Conservation (phyloP, 352 stramenopile genomes). For the Blastocystis sp. region DNA sequence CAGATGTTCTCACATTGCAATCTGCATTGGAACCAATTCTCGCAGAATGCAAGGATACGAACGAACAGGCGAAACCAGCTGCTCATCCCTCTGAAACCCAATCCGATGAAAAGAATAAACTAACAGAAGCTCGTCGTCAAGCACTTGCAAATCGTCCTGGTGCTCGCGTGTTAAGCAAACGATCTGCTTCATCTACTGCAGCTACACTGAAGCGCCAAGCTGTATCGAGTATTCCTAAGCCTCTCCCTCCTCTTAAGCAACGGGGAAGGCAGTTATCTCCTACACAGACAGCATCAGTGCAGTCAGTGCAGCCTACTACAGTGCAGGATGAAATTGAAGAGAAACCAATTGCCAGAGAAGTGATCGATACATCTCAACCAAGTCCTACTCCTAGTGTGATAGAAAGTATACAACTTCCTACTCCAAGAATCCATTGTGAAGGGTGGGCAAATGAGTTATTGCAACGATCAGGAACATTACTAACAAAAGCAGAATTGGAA, state of each 20-base stretch:
- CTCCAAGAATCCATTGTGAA: not conserved
- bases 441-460: not conserved
- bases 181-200: not conserved
- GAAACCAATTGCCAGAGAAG: no score
- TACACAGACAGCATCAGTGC: not conserved
- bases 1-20: not conserved
- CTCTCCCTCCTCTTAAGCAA: not conserved
- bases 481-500: not conserved
- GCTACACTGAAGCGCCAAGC: slow-evolving; percentile 26
- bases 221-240: slow-evolving; percentile 34
- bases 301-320: not conserved
- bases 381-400: not conserved
- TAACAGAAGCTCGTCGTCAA: not conserved
- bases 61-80: not conserved
- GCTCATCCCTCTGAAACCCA: not conserved
- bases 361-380: no score
- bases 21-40: not conserved
- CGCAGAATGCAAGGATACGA: not conserved
- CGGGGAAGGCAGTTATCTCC: not conserved
- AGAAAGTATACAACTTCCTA: not conserved
- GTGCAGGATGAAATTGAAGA: not conserved
- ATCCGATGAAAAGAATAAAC: not conserved
- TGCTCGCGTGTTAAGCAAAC: not conserved
- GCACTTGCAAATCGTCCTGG: slow-evolving; percentile 32
- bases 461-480: not conserved